Evolutionary conservation across 2,329 filamentous ascomycete species (phyloP), one percentile per base, ranked within the genome.

Genomic region (Thielaviopsis cerberus): DNA sequence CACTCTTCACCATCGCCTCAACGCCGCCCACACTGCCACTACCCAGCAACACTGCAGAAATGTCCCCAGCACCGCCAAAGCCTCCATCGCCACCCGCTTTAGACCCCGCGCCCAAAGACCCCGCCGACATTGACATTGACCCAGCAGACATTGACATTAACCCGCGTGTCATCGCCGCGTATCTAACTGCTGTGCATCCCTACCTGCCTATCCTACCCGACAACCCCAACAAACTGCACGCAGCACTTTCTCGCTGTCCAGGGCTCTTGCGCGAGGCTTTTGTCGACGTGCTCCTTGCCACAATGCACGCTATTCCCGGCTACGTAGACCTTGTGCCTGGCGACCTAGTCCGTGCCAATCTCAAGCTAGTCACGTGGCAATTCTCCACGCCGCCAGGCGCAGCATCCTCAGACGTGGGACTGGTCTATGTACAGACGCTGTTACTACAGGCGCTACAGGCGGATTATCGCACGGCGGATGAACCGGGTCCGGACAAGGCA

Each of bases 371-470:
- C 26, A 74, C 77, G 50, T 80, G 75, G 73, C 77, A 81, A 64
- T 70, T 69, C 54, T 67, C 68, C 8, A 37, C 48, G 24, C 22
- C 34, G n/a, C 48, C 20, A 51, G n/a, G 25, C 22, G 26, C 23
- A 13, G 27, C n/a, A 45, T 8, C 23, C 11, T 20, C 25, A 57
- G 27, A 15, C 22, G 5, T 26, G 17, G 25, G 34, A 25, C 37
- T 60, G 23, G 72, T 86, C 0, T 81, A 84, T 65, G 73, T 86
- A 6, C 84, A 87, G 65, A 81, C 80, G 0, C 70, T 87, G 45
- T 70, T 87, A 37, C 72, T 88, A 53, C 75, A 86, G 66, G 76
- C 79, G 13, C 76, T 87, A 26, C 81, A 84, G 61, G 78, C 81
- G 1, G 82, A 85, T 64, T 75, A 80, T 64, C 69, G 75, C 63